These are phyloP conservation scores for Turritis glabra DNA, from an alignment of 345 rosid genomes.

Conservation along the genomic window DNA sequence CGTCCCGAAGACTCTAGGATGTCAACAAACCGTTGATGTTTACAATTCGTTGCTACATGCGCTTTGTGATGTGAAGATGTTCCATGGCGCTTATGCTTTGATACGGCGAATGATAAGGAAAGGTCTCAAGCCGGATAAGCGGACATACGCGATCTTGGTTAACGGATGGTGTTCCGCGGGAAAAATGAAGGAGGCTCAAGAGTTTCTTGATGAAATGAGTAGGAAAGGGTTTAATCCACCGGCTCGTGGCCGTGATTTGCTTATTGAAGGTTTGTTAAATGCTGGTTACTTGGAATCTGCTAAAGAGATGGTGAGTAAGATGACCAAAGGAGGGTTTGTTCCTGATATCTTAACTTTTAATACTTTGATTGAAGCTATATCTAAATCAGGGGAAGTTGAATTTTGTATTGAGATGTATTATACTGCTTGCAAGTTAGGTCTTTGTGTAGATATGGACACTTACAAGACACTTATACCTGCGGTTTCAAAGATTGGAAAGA, in stretches of 20 bases:
- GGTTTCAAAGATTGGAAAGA: constrained; percentile 74
- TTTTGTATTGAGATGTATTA: constrained; percentile 73
- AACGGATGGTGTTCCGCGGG: constrained; percentile 87
- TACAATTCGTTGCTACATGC: constrained; percentile 78
- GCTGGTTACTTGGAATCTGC: constrained; percentile 85
- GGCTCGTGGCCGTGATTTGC: constrained; percentile 81
- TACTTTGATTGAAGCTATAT: constrained; percentile 58
- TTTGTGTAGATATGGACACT: constrained; percentile 61
- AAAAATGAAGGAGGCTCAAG: constrained; percentile 79
- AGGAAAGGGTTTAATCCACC: constrained; percentile 83
- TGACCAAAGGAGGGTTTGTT: constrained; percentile 69
- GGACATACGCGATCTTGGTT: constrained; percentile 63
- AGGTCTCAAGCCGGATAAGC: constrained; percentile 62
- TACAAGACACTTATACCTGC: constrained; percentile 83
- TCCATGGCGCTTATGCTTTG: constrained; percentile 82
- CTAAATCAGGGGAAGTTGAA: constrained; percentile 68
- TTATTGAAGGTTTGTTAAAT: constrained; percentile 77
- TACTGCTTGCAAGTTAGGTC: constrained; percentile 65
- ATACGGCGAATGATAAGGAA: constrained; percentile 82
- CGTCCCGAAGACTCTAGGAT: constrained; percentile 47
- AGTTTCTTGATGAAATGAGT: constrained; percentile 85
- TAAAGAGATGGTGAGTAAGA: constrained; percentile 70
- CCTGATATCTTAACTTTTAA: constrained; percentile 73
- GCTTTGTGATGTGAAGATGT: constrained; percentile 78
- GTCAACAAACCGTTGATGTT: constrained; percentile 52